These are phyloP conservation scores for Clonostachys rhizophaga DNA, from an alignment of 2,329 filamentous ascomycete genomes.

Conservation along the genomic window DNA sequence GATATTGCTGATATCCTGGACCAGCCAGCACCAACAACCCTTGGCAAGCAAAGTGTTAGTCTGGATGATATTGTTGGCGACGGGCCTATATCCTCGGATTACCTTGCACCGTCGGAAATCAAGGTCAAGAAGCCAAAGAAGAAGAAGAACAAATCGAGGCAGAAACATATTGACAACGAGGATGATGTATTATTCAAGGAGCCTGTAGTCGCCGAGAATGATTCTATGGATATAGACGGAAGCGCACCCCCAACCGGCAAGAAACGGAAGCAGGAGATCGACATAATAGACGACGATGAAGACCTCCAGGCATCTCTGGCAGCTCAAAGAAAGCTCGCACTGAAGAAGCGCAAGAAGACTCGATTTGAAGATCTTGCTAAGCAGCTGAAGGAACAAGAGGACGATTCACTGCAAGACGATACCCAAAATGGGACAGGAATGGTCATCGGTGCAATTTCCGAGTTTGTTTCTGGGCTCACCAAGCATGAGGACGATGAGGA, in stretches of 20 bases:
- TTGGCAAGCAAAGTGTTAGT: conserved; percentile 67
- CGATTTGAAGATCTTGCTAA: conserved; percentile 83
- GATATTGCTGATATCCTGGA: conserved; percentile 55
- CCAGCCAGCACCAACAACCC: conserved; percentile 46
- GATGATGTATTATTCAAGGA: conserved; percentile 47
- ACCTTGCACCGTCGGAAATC: conserved; percentile 78
- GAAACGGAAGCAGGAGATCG: conserved; percentile 62
- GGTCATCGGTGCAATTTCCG: conserved; percentile 92
- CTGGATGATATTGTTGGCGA: conserved; percentile 67
- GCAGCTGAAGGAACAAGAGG: conserved; percentile 65
- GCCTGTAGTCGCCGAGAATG: conserved; percentile 23
- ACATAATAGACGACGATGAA: conserved; percentile 82
- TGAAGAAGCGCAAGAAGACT: conserved; percentile 88
- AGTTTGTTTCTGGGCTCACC: conserved; percentile 85
- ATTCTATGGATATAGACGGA: conserved; percentile 73
- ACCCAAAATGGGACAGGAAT: conserved; percentile 52
- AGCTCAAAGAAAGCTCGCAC: conserved; percentile 71
- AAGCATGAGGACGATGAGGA: conserved; percentile 56
- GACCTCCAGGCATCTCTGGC: conserved; percentile 85
- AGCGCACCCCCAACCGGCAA: conserved; percentile 37
- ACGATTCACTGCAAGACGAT: conserved; percentile 30
- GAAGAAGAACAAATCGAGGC: conserved; percentile 71
- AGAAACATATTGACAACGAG: conserved; percentile 62
- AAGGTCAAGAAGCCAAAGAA: conserved; percentile 93
- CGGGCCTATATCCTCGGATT: conserved; percentile 63